Percentiles rank a stretch among this genome's conserved stretches.
Conservation (phyloP, 2,329 filamentous ascomycete species). For the Pestalotiopsis sp. region DNA sequence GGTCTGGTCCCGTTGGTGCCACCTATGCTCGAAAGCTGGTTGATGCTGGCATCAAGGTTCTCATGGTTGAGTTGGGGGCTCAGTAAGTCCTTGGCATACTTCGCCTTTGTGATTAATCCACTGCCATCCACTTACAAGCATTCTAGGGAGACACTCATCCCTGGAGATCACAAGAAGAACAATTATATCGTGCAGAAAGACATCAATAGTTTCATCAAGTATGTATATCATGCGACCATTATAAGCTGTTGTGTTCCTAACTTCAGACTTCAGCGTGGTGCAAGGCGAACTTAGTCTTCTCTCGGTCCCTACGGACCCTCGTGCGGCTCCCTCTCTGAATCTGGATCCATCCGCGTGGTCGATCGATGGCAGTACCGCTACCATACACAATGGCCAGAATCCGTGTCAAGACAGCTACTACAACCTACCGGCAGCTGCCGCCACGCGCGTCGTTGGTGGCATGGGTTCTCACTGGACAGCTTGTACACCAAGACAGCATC, state of each 20-base stretch:
- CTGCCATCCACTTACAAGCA: neutral
- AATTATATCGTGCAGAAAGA: slow-evolving; percentile 22
- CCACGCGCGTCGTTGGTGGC: slow-evolving; percentile 24
- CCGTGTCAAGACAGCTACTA: slow-evolving; percentile 9
- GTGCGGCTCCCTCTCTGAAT: neutral
- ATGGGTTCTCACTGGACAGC: slow-evolving; percentile 30
- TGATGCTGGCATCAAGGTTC: slow-evolving; percentile 18
- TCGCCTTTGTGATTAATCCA: neutral
- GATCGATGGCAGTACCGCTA: neutral
- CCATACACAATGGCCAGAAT: slow-evolving; percentile 13
- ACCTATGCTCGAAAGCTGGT: slow-evolving; percentile 23
- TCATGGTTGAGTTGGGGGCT: slow-evolving; percentile 27
- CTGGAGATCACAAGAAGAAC: slow-evolving; percentile 26
- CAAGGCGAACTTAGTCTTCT: slow-evolving; percentile 18
- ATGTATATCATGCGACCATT: slow-evolving; percentile 3
- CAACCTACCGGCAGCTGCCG: slow-evolving; percentile 22
- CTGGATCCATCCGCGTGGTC: neutral
- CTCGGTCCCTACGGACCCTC: slow-evolving; percentile 8
- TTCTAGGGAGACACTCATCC: neutral
- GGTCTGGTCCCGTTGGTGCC: slow-evolving; percentile 27
- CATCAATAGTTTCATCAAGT: slow-evolving; percentile 24
- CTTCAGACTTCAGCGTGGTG: neutral
- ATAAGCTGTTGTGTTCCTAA: neutral
- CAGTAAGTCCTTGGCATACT: slow-evolving; percentile 19
- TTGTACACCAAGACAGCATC: slow-evolving; percentile 16